Base-by-base conservation (phyloP, 139 green algal genomes). In the Diplosphaera chodatii region DNA sequence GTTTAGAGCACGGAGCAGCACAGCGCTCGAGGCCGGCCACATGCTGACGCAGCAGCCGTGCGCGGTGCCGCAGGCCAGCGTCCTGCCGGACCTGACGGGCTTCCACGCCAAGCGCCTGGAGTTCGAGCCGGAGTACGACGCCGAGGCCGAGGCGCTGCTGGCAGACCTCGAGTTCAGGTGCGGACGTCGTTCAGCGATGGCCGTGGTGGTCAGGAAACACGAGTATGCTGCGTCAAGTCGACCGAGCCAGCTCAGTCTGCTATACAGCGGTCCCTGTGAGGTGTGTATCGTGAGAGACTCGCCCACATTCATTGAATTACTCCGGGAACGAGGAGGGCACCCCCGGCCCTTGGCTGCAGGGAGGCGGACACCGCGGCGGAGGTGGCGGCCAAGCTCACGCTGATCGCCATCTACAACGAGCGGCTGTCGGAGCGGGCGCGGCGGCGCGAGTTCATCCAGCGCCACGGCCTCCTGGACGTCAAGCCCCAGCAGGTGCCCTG, bases 121-220 rank as follows among this genome's bases (percentile, higher is more conserved):
- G 79, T 98, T 98, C 84, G 94, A 98, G 63, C 89, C 86, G 0
- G 91, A 97, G 78, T 97, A 91, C 64, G 93, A 98, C 79, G 82
- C 89, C 28, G 93, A 96, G n/a, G 92, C 92, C 22, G 92, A 97
- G 80, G 64, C 83, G 48, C 66, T 90, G 5, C 67, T 92, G 4
- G 40, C 74, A 2, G 87, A 92, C 69, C 74, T 92, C 70, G 87
- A 92, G 40, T 90, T 89, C 74, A 40, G 63, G 69, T 67, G n/a
- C n/a, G n/a, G n/a, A n/a, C n/a, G n/a, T n/a, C n/a, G n/a, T n/a
- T n/a, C n/a, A n/a, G n/a, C n/a, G n/a, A n/a, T n/a, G n/a, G n/a
- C n/a, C n/a, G n/a, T n/a, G n/a, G n/a, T n/a, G n/a, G n/a, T n/a
- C n/a, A n/a, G n/a, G n/a, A n/a, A n/a, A n/a, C n/a, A n/a, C n/a